phyloP scores from a whole-genome alignment of 2,329 filamentous ascomycete genomes.

The Fusarium chuoi region DNA sequence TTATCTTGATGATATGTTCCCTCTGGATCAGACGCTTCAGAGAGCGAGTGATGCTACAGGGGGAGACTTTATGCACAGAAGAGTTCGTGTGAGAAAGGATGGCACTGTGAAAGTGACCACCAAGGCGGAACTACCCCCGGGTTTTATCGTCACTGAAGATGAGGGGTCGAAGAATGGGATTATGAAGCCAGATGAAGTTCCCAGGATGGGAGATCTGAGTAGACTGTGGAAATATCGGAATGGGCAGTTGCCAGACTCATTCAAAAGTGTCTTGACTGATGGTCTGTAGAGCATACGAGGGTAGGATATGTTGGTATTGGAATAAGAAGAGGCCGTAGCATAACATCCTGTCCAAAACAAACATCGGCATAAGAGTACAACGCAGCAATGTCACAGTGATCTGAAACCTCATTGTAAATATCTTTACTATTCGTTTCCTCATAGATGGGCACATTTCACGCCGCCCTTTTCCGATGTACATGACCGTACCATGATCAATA shows the following conservation, averaged over 20 bases:
- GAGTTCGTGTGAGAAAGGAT: not conserved
- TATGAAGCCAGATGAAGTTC: not conserved
- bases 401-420: not conserved
- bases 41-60: not conserved
- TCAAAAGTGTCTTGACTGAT: not conserved
- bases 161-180: not conserved
- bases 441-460: not conserved
- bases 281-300: not conserved
- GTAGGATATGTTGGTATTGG: not conserved
- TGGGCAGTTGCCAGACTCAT: not conserved
- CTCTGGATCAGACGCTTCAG: not conserved
- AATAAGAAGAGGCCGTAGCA: fast-evolving
- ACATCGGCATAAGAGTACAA: fast-evolving
- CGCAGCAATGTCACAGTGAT: fast-evolving
- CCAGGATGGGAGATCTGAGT: conserved; percentile 10
- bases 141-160: not conserved
- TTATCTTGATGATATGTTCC: conserved; percentile 29
- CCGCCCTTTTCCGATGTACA: not conserved
- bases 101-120: conserved; percentile 3
- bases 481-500: not conserved
- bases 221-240: conserved; percentile 20
- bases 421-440: not conserved
- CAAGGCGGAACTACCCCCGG: not conserved
- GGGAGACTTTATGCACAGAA: conserved; percentile 17
- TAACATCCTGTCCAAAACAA: not conserved